A percentile compares a stretch with the other conserved stretches of the same genome.
These are phyloP conservation scores for Penicillium sp. DNA, from an alignment of 2,329 filamentous ascomycete species.

Conservation along the genomic window DNA sequence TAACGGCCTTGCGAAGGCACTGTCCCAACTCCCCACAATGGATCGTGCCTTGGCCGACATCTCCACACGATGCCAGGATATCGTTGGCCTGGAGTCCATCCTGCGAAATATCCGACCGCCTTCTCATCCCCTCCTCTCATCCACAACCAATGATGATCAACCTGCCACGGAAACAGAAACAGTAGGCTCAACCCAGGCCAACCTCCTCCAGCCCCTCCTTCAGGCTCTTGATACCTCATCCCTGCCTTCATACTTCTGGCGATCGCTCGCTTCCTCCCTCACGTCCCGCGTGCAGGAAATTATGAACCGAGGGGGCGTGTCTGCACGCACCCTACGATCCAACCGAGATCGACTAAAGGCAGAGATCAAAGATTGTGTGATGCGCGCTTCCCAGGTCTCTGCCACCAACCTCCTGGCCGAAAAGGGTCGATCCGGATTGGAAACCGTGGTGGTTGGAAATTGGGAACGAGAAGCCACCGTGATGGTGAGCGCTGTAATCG, in stretches of 20 bases:
- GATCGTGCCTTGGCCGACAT: conserved; percentile 82
- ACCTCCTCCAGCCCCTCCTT: conserved; percentile 72
- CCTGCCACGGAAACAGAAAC: conserved; percentile 30
- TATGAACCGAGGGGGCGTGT: conserved; percentile 75
- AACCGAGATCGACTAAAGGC: conserved; percentile 75
- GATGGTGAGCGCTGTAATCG: conserved; percentile 83
- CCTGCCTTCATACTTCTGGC: conserved; percentile 89
- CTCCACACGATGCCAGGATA: conserved; percentile 80
- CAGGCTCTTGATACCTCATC: conserved; percentile 82
- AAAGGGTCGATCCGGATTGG: conserved; percentile 44
- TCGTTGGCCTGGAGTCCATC: conserved; percentile 81
- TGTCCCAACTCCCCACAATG: conserved; percentile 77
- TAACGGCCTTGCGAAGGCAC: conserved; percentile 69
- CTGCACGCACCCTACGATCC: conserved; percentile 74
- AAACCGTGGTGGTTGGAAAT: conserved; percentile 50
- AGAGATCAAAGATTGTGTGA: conserved; percentile 78
- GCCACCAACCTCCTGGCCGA: conserved; percentile 50
- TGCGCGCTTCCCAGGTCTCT: conserved; percentile 71
- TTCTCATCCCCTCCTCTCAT: conserved; percentile 62
- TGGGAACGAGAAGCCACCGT: conserved; percentile 95
- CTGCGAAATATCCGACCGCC: conserved; percentile 69
- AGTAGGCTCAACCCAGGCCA: conserved; percentile 28
- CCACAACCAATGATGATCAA: conserved; percentile 20
- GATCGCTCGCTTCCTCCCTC: conserved; percentile 77
- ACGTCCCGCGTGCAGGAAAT: conserved; percentile 81